Evolutionary conservation across 805 yeast genomes (phyloP), one percentile per base, ranked within the genome.

Genomic region (Blastobotrys muscicola): DNA sequence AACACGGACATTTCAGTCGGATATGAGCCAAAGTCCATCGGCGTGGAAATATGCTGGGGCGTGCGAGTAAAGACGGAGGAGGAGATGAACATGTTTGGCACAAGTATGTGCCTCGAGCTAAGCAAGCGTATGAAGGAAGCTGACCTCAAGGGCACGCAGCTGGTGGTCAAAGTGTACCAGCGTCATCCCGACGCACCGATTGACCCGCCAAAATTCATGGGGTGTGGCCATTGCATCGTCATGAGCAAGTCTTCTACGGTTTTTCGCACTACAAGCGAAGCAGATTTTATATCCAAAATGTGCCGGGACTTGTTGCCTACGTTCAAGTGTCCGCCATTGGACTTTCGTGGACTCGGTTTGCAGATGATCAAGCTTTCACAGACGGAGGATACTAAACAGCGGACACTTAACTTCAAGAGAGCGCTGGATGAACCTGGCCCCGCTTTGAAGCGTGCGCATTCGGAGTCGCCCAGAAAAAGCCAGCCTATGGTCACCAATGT

Each of bases 1-100:
- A 63, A 67, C 38, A 74, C 82, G 0, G 73, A 80, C 41, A 76
- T 74, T 33, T 65, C 76, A 64, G 42, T 44, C 38, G 39, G 46
- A 9, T 48, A 44, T 68, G 55, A 55, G 9, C 68, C 94, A 23
- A 86, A 85, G 53, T 75, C 92, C 1, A 72, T 90, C 0, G 85
- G 95, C 0, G 82, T 87, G 3, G 97, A 90, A 56, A 81, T 90
- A 23, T 85, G 86, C 49, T 90, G 86, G 81, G 97, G 96, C 0
- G 83, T 90, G 0, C 58, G 97, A 39, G 82, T 89, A 50, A 73
- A 76, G 29, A 66, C 65, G 0, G 66, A 72, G 29, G 58, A 61
- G 0, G 85, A 90, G 55, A 75, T 82, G 16, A 89, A 82, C 48
- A 50, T 44, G 3, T 92, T 90, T 54, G 56, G 85, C 8, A 63